Base-by-base conservation (phyloP, 2,329 filamentous ascomycete species). In the Nemania serpens region DNA sequence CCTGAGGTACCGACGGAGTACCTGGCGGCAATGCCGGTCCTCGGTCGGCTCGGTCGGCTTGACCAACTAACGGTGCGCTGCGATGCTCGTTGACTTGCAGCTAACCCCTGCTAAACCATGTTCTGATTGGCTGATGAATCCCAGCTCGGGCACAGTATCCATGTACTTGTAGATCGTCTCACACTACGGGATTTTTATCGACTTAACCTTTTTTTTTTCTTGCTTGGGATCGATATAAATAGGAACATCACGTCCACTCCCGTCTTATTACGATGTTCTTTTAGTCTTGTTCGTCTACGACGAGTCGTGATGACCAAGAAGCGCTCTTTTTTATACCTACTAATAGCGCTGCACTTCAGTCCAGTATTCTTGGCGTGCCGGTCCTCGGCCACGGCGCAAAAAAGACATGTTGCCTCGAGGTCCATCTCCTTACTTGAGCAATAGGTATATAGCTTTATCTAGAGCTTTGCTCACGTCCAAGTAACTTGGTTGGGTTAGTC, bases 31-130 rank as follows among this genome's bases (percentile, higher is more conserved):
- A 7, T 3, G 25, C 25, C 25, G 25, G 25, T 7, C 7, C 25
- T 29, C 25, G 25, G 25, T 3, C 25, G 25, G 25, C 17, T 64
- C 59, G 59, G 58, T 12, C 56, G 62, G 62, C 17, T 61, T 17
- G n/a, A 5, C 3, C 3, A 4, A 15, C 36, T 10, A 43, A 41
- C 50, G 45, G 58, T 49, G 52, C 22, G 10, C 34, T 17, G 62
- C 56, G 57, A 64, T 58, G 56, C 46, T 45, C 49, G 50, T 29
- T 59, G 62, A 60, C 50, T 49, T 60, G 53, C 62, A 55, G 62
- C 56, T 58, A 29, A 56, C 5, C 46, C 61, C 48, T 62, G 53
- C 6, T 43, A 7, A 4, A 12, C 11, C 10, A 18, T 9, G n/a
- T 11, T 15, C 15, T 48, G 36, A 57, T 58, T 58, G 55, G 55